A percentile compares a stretch with the other conserved stretches of the same genome.
These are phyloP conservation scores for Volvox reticuliferus DNA, from an alignment of 139 green algal genomes.

Conservation along the genomic window DNA sequence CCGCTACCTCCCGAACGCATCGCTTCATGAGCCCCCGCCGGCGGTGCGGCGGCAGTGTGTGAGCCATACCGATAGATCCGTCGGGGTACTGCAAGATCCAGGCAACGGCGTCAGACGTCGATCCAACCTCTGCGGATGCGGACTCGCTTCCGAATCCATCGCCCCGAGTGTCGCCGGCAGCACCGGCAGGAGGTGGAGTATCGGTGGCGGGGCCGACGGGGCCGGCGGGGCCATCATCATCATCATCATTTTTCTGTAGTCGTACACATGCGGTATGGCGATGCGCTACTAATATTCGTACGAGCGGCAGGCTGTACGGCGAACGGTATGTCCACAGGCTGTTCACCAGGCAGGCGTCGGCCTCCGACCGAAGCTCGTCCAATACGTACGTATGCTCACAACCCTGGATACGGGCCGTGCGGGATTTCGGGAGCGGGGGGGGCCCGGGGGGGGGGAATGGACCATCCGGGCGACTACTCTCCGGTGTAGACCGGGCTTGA, in stretches of 20 bases:
- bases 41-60: conserved; percentile 38
- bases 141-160: background rate
- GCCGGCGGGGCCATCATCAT: too few relatives aligned
- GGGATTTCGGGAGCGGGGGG: background rate
- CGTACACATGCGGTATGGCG: conserved; percentile 2
- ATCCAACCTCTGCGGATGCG: too few relatives aligned
- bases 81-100: conserved; percentile 47
- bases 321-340: conserved; percentile 17
- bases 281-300: background rate
- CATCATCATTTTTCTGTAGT: background rate
- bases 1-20: background rate
- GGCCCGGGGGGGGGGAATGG: too few relatives aligned
- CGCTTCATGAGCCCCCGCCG: conserved; percentile 23
- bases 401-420: background rate
- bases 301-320: conserved; percentile 12
- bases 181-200: too few relatives aligned
- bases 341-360: conserved; percentile 1
- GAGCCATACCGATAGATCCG: conserved; percentile 38
- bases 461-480: too few relatives aligned
- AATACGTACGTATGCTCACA: background rate
- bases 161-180: background rate
- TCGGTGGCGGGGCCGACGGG: too few relatives aligned
- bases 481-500: too few relatives aligned
- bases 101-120: background rate
- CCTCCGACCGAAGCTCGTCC: conserved; percentile 18